Evolutionary conservation across 345 rosid species (phyloP).

Genomic region (Eucalyptus pumila): DNA sequence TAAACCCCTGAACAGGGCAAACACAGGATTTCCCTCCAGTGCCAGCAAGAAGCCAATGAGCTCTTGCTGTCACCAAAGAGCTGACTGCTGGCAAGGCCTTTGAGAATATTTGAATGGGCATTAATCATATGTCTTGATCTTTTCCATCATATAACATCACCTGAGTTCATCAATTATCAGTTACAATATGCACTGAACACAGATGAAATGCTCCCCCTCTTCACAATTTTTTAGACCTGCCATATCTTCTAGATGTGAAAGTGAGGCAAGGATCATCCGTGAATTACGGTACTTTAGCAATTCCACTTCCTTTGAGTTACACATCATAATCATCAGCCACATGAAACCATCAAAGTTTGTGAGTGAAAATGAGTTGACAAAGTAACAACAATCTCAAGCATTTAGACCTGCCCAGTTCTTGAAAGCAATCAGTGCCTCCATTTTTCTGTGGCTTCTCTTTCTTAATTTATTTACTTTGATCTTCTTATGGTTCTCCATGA

Average conservation of each 20-base stretch:
- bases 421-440: conserved; percentile 90
- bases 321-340: not conserved
- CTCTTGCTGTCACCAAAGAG: not conserved
- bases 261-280: not conserved
- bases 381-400: conserved; percentile 17
- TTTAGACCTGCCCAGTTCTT: conserved; percentile 95
- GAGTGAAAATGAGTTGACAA: not conserved
- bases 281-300: not conserved
- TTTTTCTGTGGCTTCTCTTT: conserved; percentile 72
- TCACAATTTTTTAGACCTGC: not conserved
- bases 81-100: not conserved
- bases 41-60: not conserved
- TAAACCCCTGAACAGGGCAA: not conserved
- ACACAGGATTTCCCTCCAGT: not conserved
- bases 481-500: conserved; percentile 95
- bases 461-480: conserved; percentile 78
- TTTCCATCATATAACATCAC: not conserved
- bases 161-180: not conserved
- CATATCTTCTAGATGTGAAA: not conserved
- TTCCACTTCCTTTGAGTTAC: not conserved
- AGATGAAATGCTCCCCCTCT: not conserved
- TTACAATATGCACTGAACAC: not conserved
- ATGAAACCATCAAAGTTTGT: not conserved
- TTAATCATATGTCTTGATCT: not conserved
- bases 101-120: not conserved